phyloP scores from a whole-genome alignment of 352 stramenopile species.

The Blastocystis sp. region DNA sequence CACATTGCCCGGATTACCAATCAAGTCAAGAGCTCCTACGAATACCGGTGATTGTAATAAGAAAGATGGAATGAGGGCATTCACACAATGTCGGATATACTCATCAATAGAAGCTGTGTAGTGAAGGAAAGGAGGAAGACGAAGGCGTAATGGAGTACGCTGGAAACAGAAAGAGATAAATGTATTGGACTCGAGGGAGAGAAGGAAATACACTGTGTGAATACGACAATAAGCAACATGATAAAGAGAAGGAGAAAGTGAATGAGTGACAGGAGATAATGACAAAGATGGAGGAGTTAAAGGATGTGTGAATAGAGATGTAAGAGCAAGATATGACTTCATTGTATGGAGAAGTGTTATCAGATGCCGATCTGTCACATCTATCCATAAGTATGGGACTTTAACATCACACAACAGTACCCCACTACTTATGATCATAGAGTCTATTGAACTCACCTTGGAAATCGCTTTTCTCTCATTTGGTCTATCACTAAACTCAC shows the following conservation, averaged over 20 bases:
- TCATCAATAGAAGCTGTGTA: slow-evolving; percentile 27
- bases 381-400: not conserved
- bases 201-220: slow-evolving; percentile 38
- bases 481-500: slow-evolving; percentile 20
- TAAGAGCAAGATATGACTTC: slow-evolving; percentile 4
- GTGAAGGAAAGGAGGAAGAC: slow-evolving; percentile 8
- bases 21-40: slow-evolving; percentile 46
- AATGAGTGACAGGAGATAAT: not conserved
- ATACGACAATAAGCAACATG: slow-evolving; percentile 45
- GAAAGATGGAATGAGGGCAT: slow-evolving; percentile 25
- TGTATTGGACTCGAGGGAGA: slow-evolving; percentile 20
- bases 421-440: not conserved
- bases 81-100: slow-evolving; percentile 4
- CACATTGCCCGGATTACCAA: slow-evolving; percentile 55
- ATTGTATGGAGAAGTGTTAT: not conserved
- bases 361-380: slow-evolving; percentile 21
- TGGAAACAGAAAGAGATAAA: slow-evolving; percentile 42
- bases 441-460: not conserved
- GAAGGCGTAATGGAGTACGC: slow-evolving; percentile 31
- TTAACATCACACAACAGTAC: slow-evolving; percentile 3
- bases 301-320: not conserved
- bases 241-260: not conserved
- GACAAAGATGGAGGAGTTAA: not conserved
- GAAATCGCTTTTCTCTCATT: slow-evolving; percentile 1
- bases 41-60: slow-evolving; percentile 53